phyloP scores from a whole-genome alignment of 805 yeast species.

The Candida andamanensis region DNA sequence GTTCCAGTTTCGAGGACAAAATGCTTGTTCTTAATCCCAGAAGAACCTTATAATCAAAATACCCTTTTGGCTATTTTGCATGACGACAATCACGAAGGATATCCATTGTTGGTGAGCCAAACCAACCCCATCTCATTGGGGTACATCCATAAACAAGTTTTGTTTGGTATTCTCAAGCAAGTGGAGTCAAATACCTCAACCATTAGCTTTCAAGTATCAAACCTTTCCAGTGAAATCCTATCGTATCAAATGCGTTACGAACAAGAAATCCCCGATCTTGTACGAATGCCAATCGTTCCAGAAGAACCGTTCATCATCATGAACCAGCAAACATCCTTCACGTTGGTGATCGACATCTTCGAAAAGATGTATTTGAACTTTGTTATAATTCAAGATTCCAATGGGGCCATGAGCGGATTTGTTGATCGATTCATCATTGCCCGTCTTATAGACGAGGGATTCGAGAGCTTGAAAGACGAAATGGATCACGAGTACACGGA shows the following conservation, averaged over 20 bases:
- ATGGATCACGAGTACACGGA: conserved; percentile 10
- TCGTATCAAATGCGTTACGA: conserved; percentile 24
- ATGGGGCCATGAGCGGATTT: conserved; percentile 27
- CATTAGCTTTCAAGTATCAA: conserved; percentile 19
- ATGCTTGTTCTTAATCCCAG: conserved; percentile 23
- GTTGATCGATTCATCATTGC: conserved; percentile 34
- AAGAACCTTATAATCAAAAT: conserved; percentile 18
- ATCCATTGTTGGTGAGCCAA: conserved; percentile 28
- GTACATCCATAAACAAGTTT: conserved; percentile 22
- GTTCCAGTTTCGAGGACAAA: conserved; percentile 23
- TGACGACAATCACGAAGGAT: conserved; percentile 38
- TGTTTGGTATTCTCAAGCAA: conserved; percentile 11
- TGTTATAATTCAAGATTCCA: conserved; percentile 20
- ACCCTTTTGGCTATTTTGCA: conserved; percentile 17
- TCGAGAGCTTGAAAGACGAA: conserved; percentile 17
- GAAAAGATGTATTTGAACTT: conserved; percentile 36
- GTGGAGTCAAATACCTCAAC: conserved; percentile 4
- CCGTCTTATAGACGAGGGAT: conserved; percentile 22
- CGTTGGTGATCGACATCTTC: conserved; percentile 31
- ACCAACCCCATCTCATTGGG: conserved; percentile 27
- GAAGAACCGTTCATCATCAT: conserved; percentile 22
- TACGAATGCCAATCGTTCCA: conserved; percentile 13
- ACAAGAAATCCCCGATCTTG: conserved; percentile 8
- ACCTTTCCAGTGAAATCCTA: conserved; percentile 14
- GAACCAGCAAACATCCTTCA: conserved; percentile 26